phyloP scores from a whole-genome alignment of 495 filamentous ascomycete genomes.

The Mytilinidion resinicola region DNA sequence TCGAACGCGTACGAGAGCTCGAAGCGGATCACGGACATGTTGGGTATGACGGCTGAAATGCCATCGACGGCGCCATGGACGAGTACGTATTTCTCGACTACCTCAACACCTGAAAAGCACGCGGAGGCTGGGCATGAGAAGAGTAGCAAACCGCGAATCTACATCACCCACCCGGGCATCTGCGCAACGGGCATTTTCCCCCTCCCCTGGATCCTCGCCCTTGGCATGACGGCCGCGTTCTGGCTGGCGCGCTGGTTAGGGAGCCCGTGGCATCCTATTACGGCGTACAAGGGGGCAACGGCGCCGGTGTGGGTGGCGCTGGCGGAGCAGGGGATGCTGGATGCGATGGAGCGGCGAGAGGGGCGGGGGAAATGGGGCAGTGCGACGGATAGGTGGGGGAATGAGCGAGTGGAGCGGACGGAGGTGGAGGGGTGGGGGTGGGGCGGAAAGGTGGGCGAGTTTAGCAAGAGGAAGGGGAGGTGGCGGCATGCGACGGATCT shows the following conservation, averaged over 20 bases:
- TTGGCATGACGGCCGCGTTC: slow-evolving; percentile 53
- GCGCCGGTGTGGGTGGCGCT: slow-evolving; percentile 76
- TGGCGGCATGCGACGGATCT: slow-evolving; percentile 51
- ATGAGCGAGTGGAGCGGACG: slow-evolving; percentile 56
- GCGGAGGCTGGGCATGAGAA: not conserved
- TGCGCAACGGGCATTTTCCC: slow-evolving; percentile 74
- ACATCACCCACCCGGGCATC: slow-evolving; percentile 82
- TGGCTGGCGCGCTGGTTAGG: slow-evolving; percentile 36
- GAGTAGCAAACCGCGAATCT: slow-evolving; percentile 48
- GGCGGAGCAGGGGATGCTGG: slow-evolving; percentile 57
- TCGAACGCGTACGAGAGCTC: slow-evolving; percentile 68
- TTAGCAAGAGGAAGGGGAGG: slow-evolving; percentile 40
- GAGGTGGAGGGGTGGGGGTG: slow-evolving; percentile 83
- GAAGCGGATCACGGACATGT: slow-evolving; percentile 78
- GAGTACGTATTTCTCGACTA: slow-evolving; percentile 44
- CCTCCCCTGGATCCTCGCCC: slow-evolving; percentile 57
- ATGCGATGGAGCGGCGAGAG: slow-evolving; percentile 48
- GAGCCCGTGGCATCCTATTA: slow-evolving; percentile 46
- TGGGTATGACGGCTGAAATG: slow-evolving; percentile 67
- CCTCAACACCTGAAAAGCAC: slow-evolving; percentile 4
- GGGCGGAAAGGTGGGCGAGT: slow-evolving; percentile 59
- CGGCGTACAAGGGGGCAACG: slow-evolving; percentile 67
- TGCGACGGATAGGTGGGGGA: slow-evolving; percentile 51
- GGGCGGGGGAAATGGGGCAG: slow-evolving; percentile 82
- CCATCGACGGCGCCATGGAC: slow-evolving; percentile 55